Base-by-base conservation (phyloP, 2,329 filamentous ascomycete genomes). In the Cordyceps javanica region DNA sequence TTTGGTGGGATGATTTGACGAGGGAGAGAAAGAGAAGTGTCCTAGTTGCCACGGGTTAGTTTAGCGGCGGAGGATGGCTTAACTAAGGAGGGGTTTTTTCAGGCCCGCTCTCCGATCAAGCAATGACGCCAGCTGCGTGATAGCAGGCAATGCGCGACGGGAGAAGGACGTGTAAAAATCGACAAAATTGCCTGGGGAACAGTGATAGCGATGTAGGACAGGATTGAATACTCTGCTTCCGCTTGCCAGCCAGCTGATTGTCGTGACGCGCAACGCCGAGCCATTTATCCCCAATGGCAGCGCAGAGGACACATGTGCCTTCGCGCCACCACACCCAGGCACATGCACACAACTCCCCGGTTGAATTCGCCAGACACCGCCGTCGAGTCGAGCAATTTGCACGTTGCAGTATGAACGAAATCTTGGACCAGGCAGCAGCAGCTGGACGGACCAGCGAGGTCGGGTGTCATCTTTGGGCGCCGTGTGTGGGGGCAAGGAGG, bases 31-130 rank as follows among this genome's bases (percentile, higher is more conserved):
- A 63, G 57, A 62, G 59, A 62, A 60, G 60, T 63, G 65, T 68
- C 66, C 66, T 68, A 63, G 60, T 66, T 62, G 65, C 61, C 61
- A 66, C 63, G 65, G 62, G 65, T 68, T 63, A 68, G 67, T 64
- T 64, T 62, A 62, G 61, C 61, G 58, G 58, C 60, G 32, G 39
- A 39, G 42, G 46, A 50, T 50, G 55, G 56, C 34, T 58, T 54
- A 49, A 58, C 56, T 54, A 58, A 58, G 56, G 56, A 58, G 56
- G 56, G 56, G 56, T 58, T 58, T 58, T 57, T 58, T 42, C 39
- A 48, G 56, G 56, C 56, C 56, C 56, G 56, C 56, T 53, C 49
- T 58, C 49, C 56, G 56, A 58, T 58, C 42, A 41, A 53, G 50
- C 50, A 58, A 54, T 58, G 56, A 58, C 56, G 56, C 51, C 49